Conservation (phyloP, 2,329 filamentous ascomycete genomes). For the Talaromyces sp. region DNA sequence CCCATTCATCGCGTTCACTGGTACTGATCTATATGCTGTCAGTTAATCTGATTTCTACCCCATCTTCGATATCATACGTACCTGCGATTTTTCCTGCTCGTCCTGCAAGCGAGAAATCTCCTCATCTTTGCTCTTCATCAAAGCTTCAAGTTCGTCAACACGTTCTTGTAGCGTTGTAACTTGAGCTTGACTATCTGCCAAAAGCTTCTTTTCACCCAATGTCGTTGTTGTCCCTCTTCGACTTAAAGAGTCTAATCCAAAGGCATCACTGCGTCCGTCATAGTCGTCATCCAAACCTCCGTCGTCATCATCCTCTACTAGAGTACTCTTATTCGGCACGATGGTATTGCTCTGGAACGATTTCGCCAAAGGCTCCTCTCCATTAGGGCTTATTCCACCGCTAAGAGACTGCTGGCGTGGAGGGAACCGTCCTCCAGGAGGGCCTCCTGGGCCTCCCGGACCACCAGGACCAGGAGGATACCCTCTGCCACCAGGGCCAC, state of each 20-base stretch:
- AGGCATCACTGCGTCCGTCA: conserved; percentile 58
- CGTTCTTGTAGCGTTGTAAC: conserved; percentile 69
- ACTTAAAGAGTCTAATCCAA: conserved; percentile 53
- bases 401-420: conserved; percentile 39
- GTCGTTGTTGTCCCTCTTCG: conserved; percentile 47
- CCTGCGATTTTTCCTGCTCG: conserved; percentile 50
- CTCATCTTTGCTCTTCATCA: conserved; percentile 65
- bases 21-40: conserved; percentile 41
- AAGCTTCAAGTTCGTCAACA: conserved; percentile 64
- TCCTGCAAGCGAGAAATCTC: conserved; percentile 59
- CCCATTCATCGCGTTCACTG: conserved; percentile 65
- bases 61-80: conserved; percentile 22
- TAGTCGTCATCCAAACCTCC: conserved; percentile 52
- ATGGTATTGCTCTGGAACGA: conserved; percentile 94
- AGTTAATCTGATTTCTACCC: conserved; percentile 5
- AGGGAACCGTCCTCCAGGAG: conserved; percentile 33
- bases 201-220: conserved; percentile 60
- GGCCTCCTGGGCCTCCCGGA: conserved; percentile 33
- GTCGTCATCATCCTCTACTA: conserved; percentile 93
- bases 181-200: conserved; percentile 76
- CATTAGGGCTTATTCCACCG: conserved; percentile 46
- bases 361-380: conserved; percentile 73
- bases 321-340: conserved; percentile 93
- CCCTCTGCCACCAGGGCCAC: conserved; percentile 33
- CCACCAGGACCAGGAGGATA: conserved; percentile 32